These are phyloP conservation scores for Bauhinia variegata DNA, from an alignment of 306 rosid genomes.

Conservation along the genomic window DNA sequence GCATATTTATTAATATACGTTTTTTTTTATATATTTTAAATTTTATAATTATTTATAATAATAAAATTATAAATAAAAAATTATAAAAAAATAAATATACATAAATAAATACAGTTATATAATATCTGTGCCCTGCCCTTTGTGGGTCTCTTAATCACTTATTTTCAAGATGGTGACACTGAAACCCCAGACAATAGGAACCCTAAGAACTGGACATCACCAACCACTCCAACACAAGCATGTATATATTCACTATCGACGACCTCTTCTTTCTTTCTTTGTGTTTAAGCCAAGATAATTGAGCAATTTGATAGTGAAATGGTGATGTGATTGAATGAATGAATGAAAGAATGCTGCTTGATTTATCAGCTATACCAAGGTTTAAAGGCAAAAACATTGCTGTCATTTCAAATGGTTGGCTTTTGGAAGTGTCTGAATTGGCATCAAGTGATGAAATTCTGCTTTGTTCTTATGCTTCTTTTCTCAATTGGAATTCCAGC, in stretches of 20 bases:
- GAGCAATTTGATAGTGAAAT: slow-evolving; percentile 35
- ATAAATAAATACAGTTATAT: too few species aligned
- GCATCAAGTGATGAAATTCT: slow-evolving; percentile 6
- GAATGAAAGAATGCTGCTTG: slow-evolving; percentile 41
- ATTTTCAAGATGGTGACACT: slow-evolving; percentile 19
- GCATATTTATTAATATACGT: too few species aligned
- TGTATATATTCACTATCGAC: too few species aligned
- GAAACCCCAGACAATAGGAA: slow-evolving; percentile 37
- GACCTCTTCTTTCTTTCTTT: slow-evolving; percentile 30
- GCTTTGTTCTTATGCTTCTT: background rate
- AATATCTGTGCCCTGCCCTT: too few species aligned
- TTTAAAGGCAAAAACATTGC: slow-evolving; percentile 34
- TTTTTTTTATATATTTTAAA: too few species aligned
- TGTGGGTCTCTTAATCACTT: slow-evolving; percentile 38
- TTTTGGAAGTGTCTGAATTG: slow-evolving; percentile 37
- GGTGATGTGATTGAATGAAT: background rate
- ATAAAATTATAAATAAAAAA: too few species aligned
- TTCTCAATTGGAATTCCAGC: slow-evolving; percentile 24
- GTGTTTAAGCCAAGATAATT: slow-evolving; percentile 39
- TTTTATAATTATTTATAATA: too few species aligned
- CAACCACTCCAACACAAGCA: background rate
- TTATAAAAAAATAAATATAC: too few species aligned
- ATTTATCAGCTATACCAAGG: slow-evolving; percentile 34
- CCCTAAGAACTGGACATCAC: too few species aligned
- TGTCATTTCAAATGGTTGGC: slow-evolving; percentile 41